Evolutionary conservation across 495 filamentous ascomycete genomes (phyloP), one percentile per base, ranked within the genome.

Genomic region (Xylaria acuta): DNA sequence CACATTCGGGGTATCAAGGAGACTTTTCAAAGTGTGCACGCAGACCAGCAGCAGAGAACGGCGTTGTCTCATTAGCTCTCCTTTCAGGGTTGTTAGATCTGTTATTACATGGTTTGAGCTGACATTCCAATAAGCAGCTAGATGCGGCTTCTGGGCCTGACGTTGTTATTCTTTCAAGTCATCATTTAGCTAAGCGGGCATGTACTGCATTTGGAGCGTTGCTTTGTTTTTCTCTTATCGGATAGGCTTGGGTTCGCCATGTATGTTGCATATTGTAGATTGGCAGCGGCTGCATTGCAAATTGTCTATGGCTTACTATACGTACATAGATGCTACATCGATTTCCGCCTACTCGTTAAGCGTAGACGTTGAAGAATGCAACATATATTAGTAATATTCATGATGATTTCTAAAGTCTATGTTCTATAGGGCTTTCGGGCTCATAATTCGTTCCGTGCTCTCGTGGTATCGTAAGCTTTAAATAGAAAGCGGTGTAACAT

Each of bases 141-240:
- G 32, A 14, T 11, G 65, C 14, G n/a, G 49, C 22, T 56, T 56
- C 11, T 56, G 49, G 65, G 36, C 25, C 34, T 67, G 49, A 49
- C 65, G 36, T 56, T 64, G 60, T 41, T n/a, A 4, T 54, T 67
- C n/a, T 49, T 41, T 40, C 30, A 40, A 54, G 36, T 20, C 65
- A 36, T 54, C 65, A 67, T 56, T 67, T 67, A 67, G 65, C 49
- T 53, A 56, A 67, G 49, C 47, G 65, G 49, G 65, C 49, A 56
- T 67, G 32, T 54, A 56, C 65, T 40, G 65, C 65, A 67, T 67
- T 34, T 67, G 64, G 64, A 53, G 64, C 64, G 64, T 67, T 54
- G 64, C 30, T 66, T 51, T 18, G 43, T 56, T 38, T 54, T 53
- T 66, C 25, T 22, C 27, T 66, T 14, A 45, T 67, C 64, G 45